These are phyloP conservation scores for Multifurca ochricompacta DNA, from an alignment of 768 basidiomycete species.

Conservation along the genomic window DNA sequence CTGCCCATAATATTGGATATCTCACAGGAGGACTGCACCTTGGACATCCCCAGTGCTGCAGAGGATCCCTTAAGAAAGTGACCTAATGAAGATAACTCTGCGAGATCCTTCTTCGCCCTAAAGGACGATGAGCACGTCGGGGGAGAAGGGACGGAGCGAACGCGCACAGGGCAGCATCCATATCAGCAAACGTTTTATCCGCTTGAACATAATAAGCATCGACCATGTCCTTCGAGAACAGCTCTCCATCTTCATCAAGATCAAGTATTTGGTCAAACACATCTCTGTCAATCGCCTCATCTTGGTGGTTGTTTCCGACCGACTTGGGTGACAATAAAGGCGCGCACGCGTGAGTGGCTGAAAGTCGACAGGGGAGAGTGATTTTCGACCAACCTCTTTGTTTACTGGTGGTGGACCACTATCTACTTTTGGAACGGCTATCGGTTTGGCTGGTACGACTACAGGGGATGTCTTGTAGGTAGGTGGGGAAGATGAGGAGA, in stretches of 20 bases:
- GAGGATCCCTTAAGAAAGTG: constrained; percentile 98
- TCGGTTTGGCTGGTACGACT: neutral
- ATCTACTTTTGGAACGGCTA: neutral
- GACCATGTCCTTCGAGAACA: constrained; percentile 77
- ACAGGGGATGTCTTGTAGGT: neutral
- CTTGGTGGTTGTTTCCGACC: neutral
- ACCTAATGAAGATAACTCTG: constrained; percentile 62
- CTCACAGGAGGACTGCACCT: constrained; percentile 82
- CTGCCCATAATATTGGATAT: constrained; percentile 71
- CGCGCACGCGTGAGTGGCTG: neutral
- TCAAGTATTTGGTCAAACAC: constrained; percentile 85
- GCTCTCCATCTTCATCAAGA: constrained; percentile 78
- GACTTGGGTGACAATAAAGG: neutral
- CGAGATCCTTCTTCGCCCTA: constrained; percentile 46
- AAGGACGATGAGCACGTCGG: constrained; percentile 37
- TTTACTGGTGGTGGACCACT: neutral
- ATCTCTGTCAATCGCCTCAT: constrained; percentile 63
- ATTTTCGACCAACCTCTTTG: constrained; percentile 2
- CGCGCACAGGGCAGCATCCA: constrained; percentile 43
- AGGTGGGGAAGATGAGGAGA: neutral
- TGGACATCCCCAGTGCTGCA: constrained; percentile 78
- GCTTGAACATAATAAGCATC: constrained; percentile 79
- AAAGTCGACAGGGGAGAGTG: neutral
- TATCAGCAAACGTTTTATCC: constrained; percentile 60
- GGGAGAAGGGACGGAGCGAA: neutral